Evolutionary conservation across 192 early-diverging fungal species (phyloP), one percentile per base, ranked within the genome.

Genomic region (Coemansia sp.): DNA sequence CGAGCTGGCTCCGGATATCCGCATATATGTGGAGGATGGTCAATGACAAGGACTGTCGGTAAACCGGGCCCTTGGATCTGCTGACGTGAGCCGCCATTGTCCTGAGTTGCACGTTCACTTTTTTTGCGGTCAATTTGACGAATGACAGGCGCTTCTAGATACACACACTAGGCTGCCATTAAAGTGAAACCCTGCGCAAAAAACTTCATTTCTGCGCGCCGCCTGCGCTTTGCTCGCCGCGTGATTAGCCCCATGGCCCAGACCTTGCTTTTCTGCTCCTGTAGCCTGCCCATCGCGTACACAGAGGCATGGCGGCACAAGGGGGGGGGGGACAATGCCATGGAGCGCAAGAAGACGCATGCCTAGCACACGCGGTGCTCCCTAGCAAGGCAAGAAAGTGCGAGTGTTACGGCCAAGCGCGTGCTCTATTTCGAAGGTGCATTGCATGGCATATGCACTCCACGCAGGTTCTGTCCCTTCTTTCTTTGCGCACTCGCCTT

Each of bases 381-480:
- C 51, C 15, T 2, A 27, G 51, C 47, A 49, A 24, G 25, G 25
- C 27, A 31, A 14, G 38, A 57, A 65, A 36, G 24, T 54, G 17
- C 17, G 51, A 27, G 51, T 54, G 51, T 54, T 54, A 54, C 51
- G 51, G 51, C 51, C 51, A 51, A 24, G 59, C 68, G 60, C 42
- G 68, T 63, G 42, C 46, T 43, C 36, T 57, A 36, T 59, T 71
- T 46, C 25, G 40, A 53, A 54, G 46, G 15, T 41, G 62, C 70
- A 65, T 65, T 65, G 70, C 63, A 65, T 64, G 19, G 57, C 70
- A 47, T 65, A 7, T 65, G 51, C 69, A 71, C 59, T 36, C 25
- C 25, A n/a, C 41, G 54, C 63, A 65, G 27, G 56, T 39, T 37
- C 38, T 70, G 22, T 39, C 22, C 22, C 20, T n/a, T 62, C 27